Conservation (phyloP, 306 rosid genomes). For the Medicago truncatula region MtrunA17r5.0-ANR NC_053045.1:39210001-39210500, state of each 20-base stretch:
- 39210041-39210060: not conserved
- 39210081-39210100: not conserved
- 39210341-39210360: not conserved
- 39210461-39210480: too few species aligned
- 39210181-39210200: not conserved
- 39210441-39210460: too few species aligned
- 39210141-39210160: not conserved
- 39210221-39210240: conserved; percentile 23
- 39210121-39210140: not conserved
- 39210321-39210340: too few species aligned
- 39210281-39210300: not conserved
- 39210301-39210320: not conserved
- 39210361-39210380: too few species aligned
- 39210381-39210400: too few species aligned
- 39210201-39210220: too few species aligned
- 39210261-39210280: not conserved
- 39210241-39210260: not conserved
- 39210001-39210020: not conserved
- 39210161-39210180: too few species aligned
- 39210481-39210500: too few species aligned
- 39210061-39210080: not conserved
- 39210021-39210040: not conserved
- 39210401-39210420: too few species aligned
- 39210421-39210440: too few species aligned
- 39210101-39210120: not conserved